Evolutionary conservation across 129 eudicot genomes (phyloP).

Genomic region (Tagetes erecta): DNA sequence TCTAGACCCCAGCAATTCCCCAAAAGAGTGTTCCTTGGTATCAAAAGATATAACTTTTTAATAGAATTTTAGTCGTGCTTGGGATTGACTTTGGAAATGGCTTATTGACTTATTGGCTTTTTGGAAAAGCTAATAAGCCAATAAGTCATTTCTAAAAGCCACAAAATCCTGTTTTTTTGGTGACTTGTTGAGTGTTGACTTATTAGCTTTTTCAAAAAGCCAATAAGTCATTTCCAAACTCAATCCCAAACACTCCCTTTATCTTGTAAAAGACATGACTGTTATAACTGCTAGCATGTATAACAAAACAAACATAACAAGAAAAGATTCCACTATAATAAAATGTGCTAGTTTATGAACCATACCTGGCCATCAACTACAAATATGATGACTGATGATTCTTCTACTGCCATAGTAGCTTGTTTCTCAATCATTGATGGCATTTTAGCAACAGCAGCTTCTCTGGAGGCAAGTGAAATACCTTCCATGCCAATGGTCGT

Average conservation of each 20-base stretch:
- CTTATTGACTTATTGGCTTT: too few species aligned
- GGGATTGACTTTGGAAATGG: too few species aligned
- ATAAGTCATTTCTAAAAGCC: too few species aligned
- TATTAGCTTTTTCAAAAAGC: too few species aligned
- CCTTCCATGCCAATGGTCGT: conserved; percentile 99
- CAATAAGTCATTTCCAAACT: too few species aligned
- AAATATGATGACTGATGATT: conserved; percentile 83
- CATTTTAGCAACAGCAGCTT: conserved; percentile 98
- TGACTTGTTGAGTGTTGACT: too few species aligned
- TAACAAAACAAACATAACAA: conserved; percentile 2
- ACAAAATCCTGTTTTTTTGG: too few species aligned
- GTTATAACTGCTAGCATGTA: conserved; percentile 14
- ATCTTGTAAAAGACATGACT: background rate
- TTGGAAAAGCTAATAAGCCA: too few species aligned
- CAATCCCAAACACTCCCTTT: too few species aligned
- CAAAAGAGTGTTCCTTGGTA: background rate
- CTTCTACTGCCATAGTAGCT: conserved; percentile 89
- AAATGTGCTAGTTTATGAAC: conserved; percentile 20
- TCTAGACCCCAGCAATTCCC: background rate
- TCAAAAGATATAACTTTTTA: background rate
- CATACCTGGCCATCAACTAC: conserved; percentile 98
- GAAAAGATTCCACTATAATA: background rate
- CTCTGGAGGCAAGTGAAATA: conserved; percentile 89
- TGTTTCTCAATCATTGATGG: conserved; percentile 97
- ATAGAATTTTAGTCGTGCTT: background rate